Base-by-base conservation (phyloP, 148 eudicot species). In the Drosera capensis region DNA sequence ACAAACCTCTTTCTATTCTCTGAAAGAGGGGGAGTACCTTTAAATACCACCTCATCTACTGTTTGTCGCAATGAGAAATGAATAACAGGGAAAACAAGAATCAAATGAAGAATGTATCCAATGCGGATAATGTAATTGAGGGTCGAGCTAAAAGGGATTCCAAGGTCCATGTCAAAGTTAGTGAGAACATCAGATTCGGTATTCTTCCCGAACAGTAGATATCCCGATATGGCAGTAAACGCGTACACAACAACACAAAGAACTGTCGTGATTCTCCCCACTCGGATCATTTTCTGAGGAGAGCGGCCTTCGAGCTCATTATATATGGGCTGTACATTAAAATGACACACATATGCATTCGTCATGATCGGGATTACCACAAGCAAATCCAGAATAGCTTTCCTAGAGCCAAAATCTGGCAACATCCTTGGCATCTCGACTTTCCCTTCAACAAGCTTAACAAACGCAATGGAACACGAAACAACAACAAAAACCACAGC, bases 331-430 rank as follows among this genome's bases (percentile, higher is more conserved):
- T 78, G 95, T 55, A 90, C 75, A 76, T 90, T 90, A 37, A 90
- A 90, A 49, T 90, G 99, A 20, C 95, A 90, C 0, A 84, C 88
- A 56, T 80, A 90, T 3, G 99, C 99, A 58, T 90, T 90, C 0
- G 82, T 67, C 99, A 84, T 90, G 16, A 90, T 81, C 0, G 95
- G 99, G 49, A 90, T 78, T 70, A 90, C 93, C 49, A 84, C 99
- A 40, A 90, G 95, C 68, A 90, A 54, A 70, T 90, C 94, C 54
- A 84, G 45, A 20, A 90, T 71, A 7, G 93, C 85, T 51, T 62
- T 51, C 59, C 73, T 73, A 7, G 99, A 90, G 48, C 88, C 72
- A 45, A 90, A 64, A 71, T 90, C 95, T 0, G 99, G 95, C n/a
- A 73, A 47, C 84, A 81, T 24, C 55, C 80, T 65, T 26, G 95